phyloP scores from a whole-genome alignment of 2,329 filamentous ascomycete species.

The Alternaria ethzedia region DNA sequence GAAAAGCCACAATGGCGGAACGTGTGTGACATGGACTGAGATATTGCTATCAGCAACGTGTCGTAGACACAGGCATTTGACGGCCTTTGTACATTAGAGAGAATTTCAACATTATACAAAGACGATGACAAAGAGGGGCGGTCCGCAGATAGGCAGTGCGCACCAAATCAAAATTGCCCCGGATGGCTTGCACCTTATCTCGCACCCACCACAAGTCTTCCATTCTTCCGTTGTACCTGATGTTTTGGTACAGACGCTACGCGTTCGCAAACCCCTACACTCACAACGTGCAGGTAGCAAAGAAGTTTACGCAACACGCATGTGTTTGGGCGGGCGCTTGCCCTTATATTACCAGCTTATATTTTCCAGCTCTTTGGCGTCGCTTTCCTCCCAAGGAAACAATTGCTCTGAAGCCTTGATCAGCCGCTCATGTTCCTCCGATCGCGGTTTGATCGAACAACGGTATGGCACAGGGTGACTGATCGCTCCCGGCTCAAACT shows the following conservation, averaged over 20 bases:
- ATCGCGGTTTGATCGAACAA: slow-evolving; percentile 41
- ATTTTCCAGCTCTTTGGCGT: slow-evolving; percentile 29
- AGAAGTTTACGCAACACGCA: neutral
- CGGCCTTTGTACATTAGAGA: neutral
- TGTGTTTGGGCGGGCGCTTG: neutral
- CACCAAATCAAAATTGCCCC: neutral
- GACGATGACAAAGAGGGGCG: too few species aligned
- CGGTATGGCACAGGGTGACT: slow-evolving; percentile 48
- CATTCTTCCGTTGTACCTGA: neutral
- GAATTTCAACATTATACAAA: neutral
- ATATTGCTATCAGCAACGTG: neutral
- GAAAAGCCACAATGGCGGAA: neutral
- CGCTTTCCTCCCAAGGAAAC: slow-evolving; percentile 46
- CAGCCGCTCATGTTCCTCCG: slow-evolving; percentile 37
- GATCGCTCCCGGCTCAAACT: slow-evolving; percentile 34
- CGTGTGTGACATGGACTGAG: too few species aligned
- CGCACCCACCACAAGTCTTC: neutral
- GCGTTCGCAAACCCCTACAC: neutral
- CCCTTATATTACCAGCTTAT: neutral
- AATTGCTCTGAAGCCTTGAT: slow-evolving; percentile 37
- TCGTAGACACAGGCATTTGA: neutral
- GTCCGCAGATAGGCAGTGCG: too few species aligned
- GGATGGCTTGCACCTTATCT: neutral
- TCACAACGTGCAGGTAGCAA: neutral
- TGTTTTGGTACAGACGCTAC: neutral